These are phyloP conservation scores for Rhynchosporium agropyri DNA, from an alignment of 2,329 filamentous ascomycete species.

Conservation along the genomic window DNA sequence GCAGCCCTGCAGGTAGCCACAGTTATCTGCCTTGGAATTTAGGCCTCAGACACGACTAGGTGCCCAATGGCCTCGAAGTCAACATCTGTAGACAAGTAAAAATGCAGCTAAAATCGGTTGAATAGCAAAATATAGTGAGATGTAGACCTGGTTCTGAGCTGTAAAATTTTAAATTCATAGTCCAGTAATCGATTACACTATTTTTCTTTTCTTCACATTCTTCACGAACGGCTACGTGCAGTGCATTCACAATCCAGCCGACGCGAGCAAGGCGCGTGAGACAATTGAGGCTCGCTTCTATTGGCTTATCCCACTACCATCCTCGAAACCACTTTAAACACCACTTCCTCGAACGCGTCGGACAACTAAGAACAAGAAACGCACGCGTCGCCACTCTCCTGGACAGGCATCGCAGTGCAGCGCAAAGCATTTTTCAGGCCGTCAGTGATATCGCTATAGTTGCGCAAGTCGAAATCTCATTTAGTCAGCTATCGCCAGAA, in stretches of 20 bases:
- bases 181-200: too few species aligned
- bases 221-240: conserved; percentile 21
- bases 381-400: conserved; percentile 32
- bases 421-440: conserved; percentile 1
- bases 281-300: background rate
- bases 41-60: too few species aligned
- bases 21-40: too few species aligned
- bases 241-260: background rate
- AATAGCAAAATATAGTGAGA: too few species aligned
- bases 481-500: conserved; percentile 18
- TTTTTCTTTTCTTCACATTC: background rate
- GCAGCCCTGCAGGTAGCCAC: too few species aligned
- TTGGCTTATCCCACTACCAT: conserved; percentile 14
- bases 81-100: too few species aligned
- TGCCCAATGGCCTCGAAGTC: too few species aligned
- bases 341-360: conserved; percentile 33
- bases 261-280: background rate
- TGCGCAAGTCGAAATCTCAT: conserved; percentile 11
- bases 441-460: conserved; percentile 16
- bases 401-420: conserved; percentile 15
- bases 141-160: too few species aligned
- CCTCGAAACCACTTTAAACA: conserved; percentile 33
- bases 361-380: conserved; percentile 26
- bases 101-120: too few species aligned
- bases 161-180: too few species aligned